Evolutionary conservation across 306 rosid species (phyloP).

Genomic region (Elaeagnus macrophylla): DNA sequence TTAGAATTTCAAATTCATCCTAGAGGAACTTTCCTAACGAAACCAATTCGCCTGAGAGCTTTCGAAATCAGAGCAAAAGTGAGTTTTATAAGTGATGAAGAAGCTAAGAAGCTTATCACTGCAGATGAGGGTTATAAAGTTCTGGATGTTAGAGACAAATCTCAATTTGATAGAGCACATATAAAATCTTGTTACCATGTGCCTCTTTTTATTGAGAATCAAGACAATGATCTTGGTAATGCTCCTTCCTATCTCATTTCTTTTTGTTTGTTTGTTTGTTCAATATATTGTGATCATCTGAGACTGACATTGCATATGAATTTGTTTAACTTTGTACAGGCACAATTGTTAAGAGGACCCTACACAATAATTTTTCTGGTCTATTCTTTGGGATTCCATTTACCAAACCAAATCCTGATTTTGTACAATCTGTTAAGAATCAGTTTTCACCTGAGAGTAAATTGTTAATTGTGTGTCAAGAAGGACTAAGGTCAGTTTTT

Average conservation of each 20-base stretch:
- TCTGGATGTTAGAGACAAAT: slow-evolving; percentile 73
- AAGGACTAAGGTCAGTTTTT: slow-evolving; percentile 74
- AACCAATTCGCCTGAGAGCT: slow-evolving; percentile 25
- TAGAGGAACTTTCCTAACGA: slow-evolving; percentile 44
- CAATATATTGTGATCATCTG: background rate
- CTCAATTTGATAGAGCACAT: slow-evolving; percentile 72
- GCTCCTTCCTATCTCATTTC: background rate
- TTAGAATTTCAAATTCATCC: slow-evolving; percentile 43
- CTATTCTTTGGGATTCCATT: slow-evolving; percentile 76
- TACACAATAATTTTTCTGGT: slow-evolving; percentile 91
- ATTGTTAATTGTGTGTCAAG: slow-evolving; percentile 82
- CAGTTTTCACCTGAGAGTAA: slow-evolving; percentile 57
- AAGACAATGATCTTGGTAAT: slow-evolving; percentile 72
- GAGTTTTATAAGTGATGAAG: slow-evolving; percentile 57
- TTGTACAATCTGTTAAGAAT: slow-evolving; percentile 60
- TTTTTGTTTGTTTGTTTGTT: background rate
- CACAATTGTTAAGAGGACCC: slow-evolving; percentile 68
- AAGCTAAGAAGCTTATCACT: slow-evolving; percentile 62
- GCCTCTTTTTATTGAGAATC: slow-evolving; percentile 77
- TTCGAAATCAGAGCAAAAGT: slow-evolving; percentile 60
- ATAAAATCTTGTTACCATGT: slow-evolving; percentile 74
- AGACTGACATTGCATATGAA: background rate
- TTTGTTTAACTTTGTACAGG: slow-evolving; percentile 36
- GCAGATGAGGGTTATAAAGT: slow-evolving; percentile 57
- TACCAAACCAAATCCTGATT: slow-evolving; percentile 75